phyloP scores from a whole-genome alignment of 2,329 filamentous ascomycete species.

The Trichoderma semiorbis region DNA sequence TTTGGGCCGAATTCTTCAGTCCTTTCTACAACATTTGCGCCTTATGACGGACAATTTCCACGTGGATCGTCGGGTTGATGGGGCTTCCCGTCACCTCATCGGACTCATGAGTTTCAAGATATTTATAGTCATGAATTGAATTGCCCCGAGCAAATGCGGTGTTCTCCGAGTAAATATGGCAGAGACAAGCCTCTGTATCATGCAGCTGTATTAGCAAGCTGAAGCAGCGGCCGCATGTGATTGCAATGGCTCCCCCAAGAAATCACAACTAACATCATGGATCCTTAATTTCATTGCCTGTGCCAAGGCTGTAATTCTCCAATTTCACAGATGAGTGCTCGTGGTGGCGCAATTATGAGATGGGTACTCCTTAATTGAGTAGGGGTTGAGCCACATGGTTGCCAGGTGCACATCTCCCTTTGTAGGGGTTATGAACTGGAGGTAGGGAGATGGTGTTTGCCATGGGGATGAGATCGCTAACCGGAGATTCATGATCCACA shows the following conservation, averaged over 20 bases:
- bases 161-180: not conserved
- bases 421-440: not conserved
- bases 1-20: not conserved
- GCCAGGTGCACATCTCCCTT: not conserved
- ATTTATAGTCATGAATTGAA: not conserved
- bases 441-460: not conserved
- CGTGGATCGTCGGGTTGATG: not conserved
- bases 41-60: not conserved
- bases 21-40: not conserved
- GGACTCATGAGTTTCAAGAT: not conserved
- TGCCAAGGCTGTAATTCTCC: not conserved
- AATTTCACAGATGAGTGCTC: not conserved
- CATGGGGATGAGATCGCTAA: not conserved
- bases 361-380: not conserved
- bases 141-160: not conserved
- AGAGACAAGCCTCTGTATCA: not conserved
- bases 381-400: conserved; percentile 3
- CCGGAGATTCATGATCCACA: not conserved
- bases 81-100: not conserved
- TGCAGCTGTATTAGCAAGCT: not conserved
- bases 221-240: not conserved
- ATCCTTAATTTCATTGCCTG: not conserved
- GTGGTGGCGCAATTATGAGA: not conserved
- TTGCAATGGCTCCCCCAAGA: not conserved
- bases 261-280: not conserved